Evolutionary conservation across 129 eudicot species (phyloP), one percentile per base, ranked within the genome.

Genomic region (Chrysanthemum lavandulifolium): DNA sequence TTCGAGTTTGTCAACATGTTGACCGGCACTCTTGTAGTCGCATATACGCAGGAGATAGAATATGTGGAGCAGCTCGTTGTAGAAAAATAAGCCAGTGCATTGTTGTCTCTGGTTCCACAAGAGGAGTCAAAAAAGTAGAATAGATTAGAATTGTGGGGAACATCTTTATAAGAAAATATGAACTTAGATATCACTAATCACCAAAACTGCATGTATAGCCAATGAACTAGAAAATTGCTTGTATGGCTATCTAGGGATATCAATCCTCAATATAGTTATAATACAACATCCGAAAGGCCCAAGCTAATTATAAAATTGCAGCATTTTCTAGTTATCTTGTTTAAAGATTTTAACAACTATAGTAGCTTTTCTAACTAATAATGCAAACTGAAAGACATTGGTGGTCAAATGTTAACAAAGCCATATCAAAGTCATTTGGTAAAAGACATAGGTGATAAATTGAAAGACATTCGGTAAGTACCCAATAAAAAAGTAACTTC

Each of bases 21-120:
- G 89, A 71, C 88, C 83, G 57, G 92, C 94, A 66, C 76, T 83
- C 77, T 94, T 90, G 86, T 88, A 94, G 78, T 90, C 91, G 33
- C 99, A 94, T 75, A 86, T 84, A 63, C 99, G 89, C 56, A 94
- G 87, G 33, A 91, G 91, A 82, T 94, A 90, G 69, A 94, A 94
- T 71, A 88, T 73, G 83, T 88, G 92, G 82, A 94, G 86, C 72
- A 94, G 81, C 85, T 90, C 97, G 61, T 86, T 84, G 72, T 94
- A 94, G 73, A 88, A 94, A 76, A 84, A 83, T 81, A 94, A 79
- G 60, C 97, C 96, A 58, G 73, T 76, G 87, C 99, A 94, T 15
- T 86, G 87, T 57, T 81, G 88, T 82, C 82, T 86, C 99, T 90
- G 21, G 27, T 43, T 55, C 54, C 65, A 76, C 43, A 74, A 3